Conservation (phyloP, 2,329 filamentous ascomycete genomes). For the Exserohilum turcica region DNA sequence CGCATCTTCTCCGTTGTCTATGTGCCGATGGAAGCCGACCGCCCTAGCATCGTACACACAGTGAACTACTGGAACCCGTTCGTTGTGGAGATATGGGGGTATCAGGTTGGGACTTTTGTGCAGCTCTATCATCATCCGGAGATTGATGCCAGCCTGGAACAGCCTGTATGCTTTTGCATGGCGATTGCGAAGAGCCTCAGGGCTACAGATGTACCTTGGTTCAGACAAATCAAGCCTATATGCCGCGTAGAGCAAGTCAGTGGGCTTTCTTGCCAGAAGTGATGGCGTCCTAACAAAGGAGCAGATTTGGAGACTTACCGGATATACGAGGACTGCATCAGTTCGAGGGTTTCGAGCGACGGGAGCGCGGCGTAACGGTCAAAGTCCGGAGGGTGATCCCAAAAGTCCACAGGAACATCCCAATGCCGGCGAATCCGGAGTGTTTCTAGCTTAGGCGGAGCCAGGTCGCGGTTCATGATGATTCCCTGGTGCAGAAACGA, state of each 20-base stretch:
- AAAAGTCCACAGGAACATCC: conserved; percentile 28
- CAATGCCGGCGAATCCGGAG: conserved; percentile 35
- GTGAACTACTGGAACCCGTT: conserved; percentile 27
- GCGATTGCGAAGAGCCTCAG: conserved; percentile 30
- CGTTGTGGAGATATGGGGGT: conserved; percentile 42
- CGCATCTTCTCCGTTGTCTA: conserved; percentile 5
- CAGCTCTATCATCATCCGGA: conserved; percentile 36
- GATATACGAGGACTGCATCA: conserved; percentile 29
- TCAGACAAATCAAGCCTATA: conserved; percentile 10
- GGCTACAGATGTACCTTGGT: conserved; percentile 30
- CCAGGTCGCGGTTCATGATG: conserved; percentile 32
- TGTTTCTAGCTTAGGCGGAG: conserved; percentile 37
- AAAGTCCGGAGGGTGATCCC: conserved; percentile 34
- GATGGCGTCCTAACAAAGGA: neutral
- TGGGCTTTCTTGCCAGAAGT: neutral
- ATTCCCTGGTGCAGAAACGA: conserved; percentile 40
- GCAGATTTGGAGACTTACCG: conserved; percentile 4
- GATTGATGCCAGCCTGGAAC: conserved; percentile 32
- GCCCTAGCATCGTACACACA: conserved; percentile 55
- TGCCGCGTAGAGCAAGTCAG: neutral
- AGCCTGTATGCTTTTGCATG: conserved; percentile 37
- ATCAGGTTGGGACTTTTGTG: conserved; percentile 28
- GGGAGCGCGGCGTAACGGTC: conserved; percentile 32
- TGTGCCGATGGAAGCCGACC: conserved; percentile 34
- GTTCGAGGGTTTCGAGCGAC: conserved; percentile 36